Evolutionary conservation across 257 asterid species (phyloP).

Genomic region (Avicennia marina): DNA sequence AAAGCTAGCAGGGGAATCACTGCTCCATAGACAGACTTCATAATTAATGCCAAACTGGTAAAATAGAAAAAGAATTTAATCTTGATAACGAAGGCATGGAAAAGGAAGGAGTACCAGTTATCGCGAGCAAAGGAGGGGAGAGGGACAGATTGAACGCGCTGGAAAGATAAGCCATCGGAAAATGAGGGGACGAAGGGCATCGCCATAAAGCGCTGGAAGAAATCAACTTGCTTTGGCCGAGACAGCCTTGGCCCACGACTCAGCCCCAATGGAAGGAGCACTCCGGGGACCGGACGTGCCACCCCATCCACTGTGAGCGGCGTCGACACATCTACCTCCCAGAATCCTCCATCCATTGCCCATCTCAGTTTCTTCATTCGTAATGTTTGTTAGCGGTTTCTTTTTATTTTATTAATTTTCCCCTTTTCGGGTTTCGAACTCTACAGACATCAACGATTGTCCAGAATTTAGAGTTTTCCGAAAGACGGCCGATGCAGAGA

Average conservation of each 20-base stretch:
- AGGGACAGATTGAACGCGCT: constrained; percentile 60
- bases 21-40: background rate
- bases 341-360: constrained; percentile 72
- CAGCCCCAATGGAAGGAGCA: constrained; percentile 56
- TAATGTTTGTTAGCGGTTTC: no score
- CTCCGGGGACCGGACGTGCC: constrained; percentile 56
- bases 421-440: no score
- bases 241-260: constrained; percentile 63
- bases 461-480: no score
- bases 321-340: constrained; percentile 78
- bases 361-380: constrained; percentile 76
- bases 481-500: no score
- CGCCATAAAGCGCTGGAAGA: constrained; percentile 91
- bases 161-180: constrained; percentile 49
- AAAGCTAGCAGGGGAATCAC: background rate
- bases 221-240: constrained; percentile 66
- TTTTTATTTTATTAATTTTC: no score
- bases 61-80: background rate
- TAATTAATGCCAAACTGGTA: background rate
- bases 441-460: no score
- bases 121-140: constrained; percentile 40
- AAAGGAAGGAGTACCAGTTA: constrained; percentile 46
- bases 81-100: background rate
- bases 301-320: constrained; percentile 65
- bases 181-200: constrained; percentile 65